A percentile compares a stretch with the other conserved stretches of the same genome.
phyloP scores from a whole-genome alignment of 177 flowering plant species.

The Vitis hybrid region DNA sequence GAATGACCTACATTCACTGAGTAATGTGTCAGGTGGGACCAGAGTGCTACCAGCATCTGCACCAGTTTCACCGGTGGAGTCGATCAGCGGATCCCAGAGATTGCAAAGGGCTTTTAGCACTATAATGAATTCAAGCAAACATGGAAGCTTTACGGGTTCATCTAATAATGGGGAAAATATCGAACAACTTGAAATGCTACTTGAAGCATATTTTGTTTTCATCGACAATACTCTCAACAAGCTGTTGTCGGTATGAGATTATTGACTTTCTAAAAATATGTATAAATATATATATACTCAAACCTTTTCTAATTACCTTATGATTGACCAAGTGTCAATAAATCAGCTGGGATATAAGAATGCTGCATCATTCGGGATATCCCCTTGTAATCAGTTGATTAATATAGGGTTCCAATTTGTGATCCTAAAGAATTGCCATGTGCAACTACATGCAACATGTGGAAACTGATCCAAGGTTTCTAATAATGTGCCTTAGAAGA shows the following conservation, averaged over 20 bases:
- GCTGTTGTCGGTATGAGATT: conserved; percentile 64
- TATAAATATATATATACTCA: too few relatives aligned
- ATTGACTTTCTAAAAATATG: neutral
- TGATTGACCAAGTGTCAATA: neutral
- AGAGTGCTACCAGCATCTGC: conserved; percentile 61
- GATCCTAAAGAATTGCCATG: neutral
- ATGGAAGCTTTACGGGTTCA: conserved; percentile 61
- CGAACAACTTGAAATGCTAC: conserved; percentile 93
- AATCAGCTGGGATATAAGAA: too few relatives aligned
- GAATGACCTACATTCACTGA: conserved; percentile 33
- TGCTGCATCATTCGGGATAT: too few relatives aligned
- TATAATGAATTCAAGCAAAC: conserved; percentile 55
- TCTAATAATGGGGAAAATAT: conserved; percentile 62
- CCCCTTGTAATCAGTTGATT: too few relatives aligned
- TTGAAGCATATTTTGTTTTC: conserved; percentile 93
- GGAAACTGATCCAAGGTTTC: too few relatives aligned
- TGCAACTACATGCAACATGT: too few relatives aligned
- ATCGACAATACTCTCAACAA: conserved; percentile 81
- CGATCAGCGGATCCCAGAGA: conserved; percentile 37
- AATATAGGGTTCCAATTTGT: neutral
- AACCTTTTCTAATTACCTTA: too few relatives aligned
- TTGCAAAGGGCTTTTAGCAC: conserved; percentile 72
- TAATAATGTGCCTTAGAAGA: too few relatives aligned
- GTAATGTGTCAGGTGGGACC: conserved; percentile 17
- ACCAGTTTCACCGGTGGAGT: conserved; percentile 81